These are phyloP conservation scores for Pisolithus tinctorius DNA, from an alignment of 768 basidiomycete genomes.

Conservation along the genomic window DNA sequence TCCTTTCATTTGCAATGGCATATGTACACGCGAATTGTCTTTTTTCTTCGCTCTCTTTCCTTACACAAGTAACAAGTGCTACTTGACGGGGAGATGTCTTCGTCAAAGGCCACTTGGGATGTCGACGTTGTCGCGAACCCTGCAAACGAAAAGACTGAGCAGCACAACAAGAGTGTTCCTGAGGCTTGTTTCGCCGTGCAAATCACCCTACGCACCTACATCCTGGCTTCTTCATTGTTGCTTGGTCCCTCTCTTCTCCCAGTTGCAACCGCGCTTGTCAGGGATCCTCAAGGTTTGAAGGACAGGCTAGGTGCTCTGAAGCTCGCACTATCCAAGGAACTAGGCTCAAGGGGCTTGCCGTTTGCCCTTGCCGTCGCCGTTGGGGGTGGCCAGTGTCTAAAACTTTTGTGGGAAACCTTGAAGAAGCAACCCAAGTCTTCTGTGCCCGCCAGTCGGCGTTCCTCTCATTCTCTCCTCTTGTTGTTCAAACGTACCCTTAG, in stretches of 20 bases:
- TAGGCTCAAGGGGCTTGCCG: conserved; percentile 60
- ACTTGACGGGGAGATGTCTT: too few species aligned
- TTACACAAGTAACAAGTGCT: too few species aligned
- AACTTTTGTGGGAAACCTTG: conserved; percentile 35
- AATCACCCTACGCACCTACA: conserved; percentile 61
- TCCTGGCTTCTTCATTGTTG: conserved; percentile 54
- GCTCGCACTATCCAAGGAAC: conserved; percentile 47
- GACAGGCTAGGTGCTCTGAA: conserved; percentile 6
- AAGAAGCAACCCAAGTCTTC: conserved; percentile 3
- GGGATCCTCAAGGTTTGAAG: conserved; percentile 20
- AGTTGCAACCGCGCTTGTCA: conserved; percentile 34
- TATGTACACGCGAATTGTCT: too few species aligned
- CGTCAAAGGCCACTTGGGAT: too few species aligned
- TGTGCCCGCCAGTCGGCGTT: not conserved
- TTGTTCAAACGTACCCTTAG: not conserved
- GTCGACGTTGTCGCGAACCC: too few species aligned
- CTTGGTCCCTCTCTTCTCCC: conserved; percentile 62
- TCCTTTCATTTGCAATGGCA: too few species aligned
- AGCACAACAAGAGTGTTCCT: too few species aligned
- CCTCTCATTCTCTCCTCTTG: not conserved
- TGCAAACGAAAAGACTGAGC: too few species aligned
- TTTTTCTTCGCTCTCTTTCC: too few species aligned
- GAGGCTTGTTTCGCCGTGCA: conserved; percentile 23
- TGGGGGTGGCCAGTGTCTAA: conserved; percentile 56
- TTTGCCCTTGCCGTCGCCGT: conserved; percentile 57